Base-by-base conservation (phyloP, 2,329 filamentous ascomycete genomes). In the Stachybotrys chartarum region DNA sequence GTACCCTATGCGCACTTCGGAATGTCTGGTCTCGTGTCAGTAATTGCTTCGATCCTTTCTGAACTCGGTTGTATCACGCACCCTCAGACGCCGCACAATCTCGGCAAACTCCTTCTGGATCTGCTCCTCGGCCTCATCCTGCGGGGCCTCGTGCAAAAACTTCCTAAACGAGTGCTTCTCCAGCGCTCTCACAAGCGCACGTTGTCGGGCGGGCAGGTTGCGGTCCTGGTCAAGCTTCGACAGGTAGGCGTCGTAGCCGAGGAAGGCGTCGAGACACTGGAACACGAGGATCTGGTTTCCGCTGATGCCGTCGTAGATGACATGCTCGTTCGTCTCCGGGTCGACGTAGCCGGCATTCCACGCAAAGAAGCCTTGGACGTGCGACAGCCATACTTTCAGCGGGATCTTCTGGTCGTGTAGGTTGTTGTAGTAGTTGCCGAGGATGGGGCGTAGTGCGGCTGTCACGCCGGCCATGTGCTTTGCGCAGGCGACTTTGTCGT, bases 281-380 rank as follows among this genome's bases (percentile, higher is more conserved):
- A 72, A 70, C 16, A 72, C 50, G 11, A 71, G 56, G 1, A 69
- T 53, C 47, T 73, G 70, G 52, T 70, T 72, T 0, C 68, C 71
- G 46, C 63, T 68, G 7, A 73, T 59, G 30, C 71, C 71, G 55
- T 70, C 66, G 50, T 63, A 70, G 50, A 68, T 65, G 30, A 64
- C 57, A 47, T 55, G 63, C 52, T 64, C 58, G 4, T 62, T 63
- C 1, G 24, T 50, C 6, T 56, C 57, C n/a, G 16, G 7, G 35
- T 64, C 59, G 16, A 63, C 50, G 6, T 63, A 56, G n/a, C 66
- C 69, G 42, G 62, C 58, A 5, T 66, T 70, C 70, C 71, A 74
- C 11, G 60, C 70, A 45, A 67, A 66, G 47, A 73, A 72, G 3
- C 71, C 70, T 55, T 72, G 70, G 1, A 70, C 61, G 50, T 66